A percentile compares a stretch with the other conserved stretches of the same genome.
phyloP scores from a whole-genome alignment of 2,329 filamentous ascomycete genomes.

The Metarhizium humberi region DNA sequence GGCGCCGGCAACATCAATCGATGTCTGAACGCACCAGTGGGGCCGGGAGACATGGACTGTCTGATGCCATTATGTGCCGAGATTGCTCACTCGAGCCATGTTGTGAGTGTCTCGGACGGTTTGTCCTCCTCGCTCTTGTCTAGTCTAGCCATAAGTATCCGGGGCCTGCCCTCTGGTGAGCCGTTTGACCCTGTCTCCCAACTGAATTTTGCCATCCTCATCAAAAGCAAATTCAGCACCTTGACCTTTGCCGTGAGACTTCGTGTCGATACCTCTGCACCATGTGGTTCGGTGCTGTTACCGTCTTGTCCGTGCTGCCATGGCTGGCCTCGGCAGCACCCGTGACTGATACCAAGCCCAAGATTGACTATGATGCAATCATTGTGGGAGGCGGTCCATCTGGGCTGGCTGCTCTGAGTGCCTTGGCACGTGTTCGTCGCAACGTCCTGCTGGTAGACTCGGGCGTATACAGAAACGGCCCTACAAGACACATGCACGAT shows the following conservation, averaged over 20 bases:
- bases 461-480: conserved; percentile 45
- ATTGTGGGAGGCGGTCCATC: conserved; percentile 49
- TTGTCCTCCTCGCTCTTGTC: not conserved
- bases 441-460: conserved; percentile 49
- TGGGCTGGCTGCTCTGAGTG: conserved; percentile 44
- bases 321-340: conserved; percentile 10
- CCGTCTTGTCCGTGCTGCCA: conserved; percentile 8
- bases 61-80: too few species aligned
- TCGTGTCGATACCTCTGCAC: not conserved
- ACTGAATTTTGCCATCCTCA: not conserved
- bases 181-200: not conserved
- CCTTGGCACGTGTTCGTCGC: conserved; percentile 47
- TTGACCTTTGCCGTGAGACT: too few species aligned
- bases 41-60: too few species aligned
- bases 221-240: too few species aligned
- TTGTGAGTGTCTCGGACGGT: too few species aligned
- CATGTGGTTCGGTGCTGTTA: conserved; percentile 10
- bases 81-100: too few species aligned
- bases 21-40: too few species aligned
- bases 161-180: not conserved
- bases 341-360: not conserved
- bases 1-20: too few species aligned
- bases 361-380: conserved; percentile 40
- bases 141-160: not conserved
- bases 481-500: conserved; percentile 52